Evolutionary conservation across 2,329 filamentous ascomycete species (phyloP), one percentile per base, ranked within the genome.

Genomic region (Metarhizium brunneum): DNA sequence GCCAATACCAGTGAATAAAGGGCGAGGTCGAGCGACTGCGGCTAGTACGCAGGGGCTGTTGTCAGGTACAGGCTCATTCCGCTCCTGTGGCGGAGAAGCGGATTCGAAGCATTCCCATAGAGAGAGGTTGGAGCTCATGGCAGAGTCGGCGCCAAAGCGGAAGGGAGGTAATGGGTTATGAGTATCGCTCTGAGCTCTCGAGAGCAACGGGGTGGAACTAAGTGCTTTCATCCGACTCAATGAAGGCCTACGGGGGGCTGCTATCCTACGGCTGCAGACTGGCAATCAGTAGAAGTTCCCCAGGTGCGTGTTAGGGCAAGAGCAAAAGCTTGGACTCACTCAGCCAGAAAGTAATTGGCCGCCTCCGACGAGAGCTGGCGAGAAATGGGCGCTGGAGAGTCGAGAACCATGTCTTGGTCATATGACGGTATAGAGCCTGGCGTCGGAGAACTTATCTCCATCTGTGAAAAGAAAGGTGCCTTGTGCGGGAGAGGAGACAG

Each of bases 401-500:
- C 80, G 60, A 83, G 69, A 69, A 79, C 73, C 69, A 79, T 78
- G 32, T 74, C 75, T 57, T 80, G 68, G 25, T 60, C 56, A 6
- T 58, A 54, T 57, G 70, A 70, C 56, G 76, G 72, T 16, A 74
- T 76, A 61, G 64, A 69, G 58, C 81, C 78, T 8, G 87, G 87
- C 2, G 86, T 87, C 2, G 90, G 89, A 35, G 89, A 92, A 35
- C 83, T 80, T 54, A 90, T 71, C 61, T 87, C 84, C 59, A 88
- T 76, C 62, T 87, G 79, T 35, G 78, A 70, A 72, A 78, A 72
- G 65, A 84, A 91, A 13, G 87, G 80, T 35, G 81, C 76, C 76
- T 96, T 96, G 76, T 96, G 90, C 58, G 91, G 92, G 45, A 97
- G 74, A 43, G 94, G 92, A 48, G 92, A 96, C 70, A 96, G 85